phyloP scores from a whole-genome alignment of 2,329 filamentous ascomycete genomes.

The Rhytidhysteron rufulum region DNA sequence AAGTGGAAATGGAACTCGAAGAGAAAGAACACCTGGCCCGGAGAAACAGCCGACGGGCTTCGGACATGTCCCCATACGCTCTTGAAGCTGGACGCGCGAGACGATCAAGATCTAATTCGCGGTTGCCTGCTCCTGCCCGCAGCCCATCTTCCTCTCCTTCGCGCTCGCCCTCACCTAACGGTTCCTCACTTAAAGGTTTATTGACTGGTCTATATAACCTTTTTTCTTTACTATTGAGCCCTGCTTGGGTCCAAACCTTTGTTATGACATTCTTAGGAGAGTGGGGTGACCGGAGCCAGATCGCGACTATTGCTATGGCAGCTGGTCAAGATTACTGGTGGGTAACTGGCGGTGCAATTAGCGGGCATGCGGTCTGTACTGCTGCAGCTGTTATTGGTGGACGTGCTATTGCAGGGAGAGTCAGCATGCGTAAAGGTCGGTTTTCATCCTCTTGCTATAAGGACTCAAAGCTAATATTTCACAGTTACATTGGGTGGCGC shows the following conservation, averaged over 20 bases:
- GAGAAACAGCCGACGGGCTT: slow-evolving; percentile 60
- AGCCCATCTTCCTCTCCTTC: slow-evolving; percentile 63
- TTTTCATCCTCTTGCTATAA: too few relatives aligned
- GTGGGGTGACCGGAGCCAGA: slow-evolving; percentile 97
- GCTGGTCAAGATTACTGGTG: slow-evolving; percentile 98
- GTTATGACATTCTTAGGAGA: slow-evolving; percentile 98
- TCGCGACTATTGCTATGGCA: slow-evolving; percentile 98
- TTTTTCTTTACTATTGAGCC: slow-evolving; percentile 80
- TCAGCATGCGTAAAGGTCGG: slow-evolving; percentile 95
- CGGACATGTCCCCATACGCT: slow-evolving; percentile 68
- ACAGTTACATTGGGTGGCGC: slow-evolving; percentile 90
- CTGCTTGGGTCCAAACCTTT: slow-evolving; percentile 98
- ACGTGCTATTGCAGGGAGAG: slow-evolving; percentile 83
- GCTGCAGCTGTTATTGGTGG: slow-evolving; percentile 88
- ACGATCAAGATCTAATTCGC: slow-evolving; percentile 69
- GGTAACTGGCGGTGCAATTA: slow-evolving; percentile 85
- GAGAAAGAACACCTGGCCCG: slow-evolving; percentile 81
- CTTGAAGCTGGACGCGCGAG: slow-evolving; percentile 76
- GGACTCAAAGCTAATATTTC: too few relatives aligned
- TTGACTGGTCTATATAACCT: slow-evolving; percentile 77
- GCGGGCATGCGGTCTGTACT: slow-evolving; percentile 86
- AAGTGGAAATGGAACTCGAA: slow-evolving; percentile 89
- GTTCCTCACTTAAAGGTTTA: slow-evolving; percentile 53
- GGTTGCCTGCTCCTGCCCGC: slow-evolving; percentile 74
- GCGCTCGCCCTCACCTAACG: slow-evolving; percentile 40